A percentile compares a stretch with the other conserved stretches of the same genome.
These are phyloP conservation scores for Jamesozyma jinghongensis DNA, from an alignment of 805 yeast genomes.

Conservation along the genomic window DNA sequence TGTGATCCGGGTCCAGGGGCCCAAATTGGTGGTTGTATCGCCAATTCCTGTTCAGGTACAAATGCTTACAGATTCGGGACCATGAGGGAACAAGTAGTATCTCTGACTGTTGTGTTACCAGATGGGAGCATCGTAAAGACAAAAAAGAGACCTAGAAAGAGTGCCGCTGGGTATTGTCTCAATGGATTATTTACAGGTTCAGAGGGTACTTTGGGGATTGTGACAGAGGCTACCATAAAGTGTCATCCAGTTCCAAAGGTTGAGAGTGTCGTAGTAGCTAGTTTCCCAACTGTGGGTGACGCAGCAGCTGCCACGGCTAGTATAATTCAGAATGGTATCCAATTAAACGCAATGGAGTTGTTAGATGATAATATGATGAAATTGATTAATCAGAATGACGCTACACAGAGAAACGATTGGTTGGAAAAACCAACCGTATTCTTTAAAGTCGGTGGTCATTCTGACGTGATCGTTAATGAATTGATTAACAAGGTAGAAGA, in stretches of 20 bases:
- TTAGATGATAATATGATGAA: constrained; percentile 66
- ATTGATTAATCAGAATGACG: constrained; percentile 49
- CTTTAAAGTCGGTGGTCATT: constrained; percentile 53
- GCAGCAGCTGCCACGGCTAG: constrained; percentile 65
- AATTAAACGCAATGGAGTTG: constrained; percentile 66
- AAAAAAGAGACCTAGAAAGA: constrained; percentile 64
- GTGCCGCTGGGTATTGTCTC: constrained; percentile 72
- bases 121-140: constrained; percentile 76
- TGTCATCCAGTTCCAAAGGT: constrained; percentile 54
- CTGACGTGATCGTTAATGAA: constrained; percentile 35
- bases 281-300: constrained; percentile 57
- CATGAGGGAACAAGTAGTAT: constrained; percentile 63
- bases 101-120: constrained; percentile 64
- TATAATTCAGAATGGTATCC: constrained; percentile 52
- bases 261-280: constrained; percentile 60
- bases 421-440: constrained; percentile 52
- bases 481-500: constrained; percentile 37
- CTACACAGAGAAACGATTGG: constrained; percentile 43
- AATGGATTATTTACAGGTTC: constrained; percentile 69
- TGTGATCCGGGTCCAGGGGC: constrained; percentile 81
- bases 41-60: constrained; percentile 73
- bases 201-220: constrained; percentile 73
- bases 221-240: constrained; percentile 68
- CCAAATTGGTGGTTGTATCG: constrained; percentile 68
- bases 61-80: constrained; percentile 75